Evolutionary conservation across 305 asterid species (phyloP), one percentile per base, ranked within the genome.

Genomic region (Plantago rigida): DNA sequence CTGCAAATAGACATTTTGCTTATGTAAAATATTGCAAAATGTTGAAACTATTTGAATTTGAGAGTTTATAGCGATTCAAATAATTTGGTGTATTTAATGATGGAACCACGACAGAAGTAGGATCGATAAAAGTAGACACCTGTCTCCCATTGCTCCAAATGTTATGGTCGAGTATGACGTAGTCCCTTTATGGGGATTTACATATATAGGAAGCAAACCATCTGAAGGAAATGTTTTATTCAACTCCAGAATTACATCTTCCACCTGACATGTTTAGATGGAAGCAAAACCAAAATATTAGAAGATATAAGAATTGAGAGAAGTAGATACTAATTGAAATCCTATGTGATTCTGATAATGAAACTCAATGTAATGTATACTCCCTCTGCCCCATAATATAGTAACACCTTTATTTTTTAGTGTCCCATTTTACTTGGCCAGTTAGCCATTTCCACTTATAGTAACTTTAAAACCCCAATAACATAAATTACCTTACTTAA

Each of bases 81-180:
- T 45, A 47, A 36, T 31, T 24, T 22, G 22, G 14, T 36, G 45
- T 36, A 36, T 8, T 36, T 7, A 36, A 44, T 47, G 50, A 46
- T 48, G 24, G 47, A 14, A 7, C 50, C 13, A 64, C 42, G 28
- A 44, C 56, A 56, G 10, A 52, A 59, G 56, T 52, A 41, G 60
- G 26, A 50, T 46, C 53, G 4, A 64, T 42, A 50, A 53, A 79
- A 49, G 62, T 53, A 22, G 46, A 42, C 67, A 92, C 99, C 99
- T 92, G 91, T 92, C 99, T 54, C 99, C 99, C 99, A 92, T 88
- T 69, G 99, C 99, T 67, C 99, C 99, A 79, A 92, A 92, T 51
- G 96, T 92, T 48, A 92, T 83, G 73, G 99, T 83, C 51, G 99
- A 83, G 73, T 84, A 78, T 0, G 90, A 70, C 61, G 75, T 79